phyloP scores from a whole-genome alignment of 768 basidiomycete species.

The Boletus huronensis region DNA sequence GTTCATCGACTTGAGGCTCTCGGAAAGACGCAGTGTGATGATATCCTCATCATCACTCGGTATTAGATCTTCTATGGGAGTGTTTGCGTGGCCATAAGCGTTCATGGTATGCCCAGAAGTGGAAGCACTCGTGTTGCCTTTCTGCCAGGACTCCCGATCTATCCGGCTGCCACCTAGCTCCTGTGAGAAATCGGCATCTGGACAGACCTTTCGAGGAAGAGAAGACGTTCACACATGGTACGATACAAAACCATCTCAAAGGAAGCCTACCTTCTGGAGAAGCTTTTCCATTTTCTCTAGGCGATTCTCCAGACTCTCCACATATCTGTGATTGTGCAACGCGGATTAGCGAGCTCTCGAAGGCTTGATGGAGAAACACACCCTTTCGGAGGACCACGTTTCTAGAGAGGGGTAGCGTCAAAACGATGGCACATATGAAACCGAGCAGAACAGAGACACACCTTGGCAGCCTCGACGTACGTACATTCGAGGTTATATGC shows the following conservation, averaged over 20 bases:
- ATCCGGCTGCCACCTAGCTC: slow-evolving; percentile 47
- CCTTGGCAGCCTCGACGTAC: slow-evolving; percentile 55
- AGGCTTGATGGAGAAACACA: slow-evolving; percentile 4
- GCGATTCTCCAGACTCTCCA: slow-evolving; percentile 58
- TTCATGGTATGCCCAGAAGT: slow-evolving; percentile 13
- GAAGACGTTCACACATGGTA: slow-evolving; percentile 2
- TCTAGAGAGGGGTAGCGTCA: slow-evolving; percentile 22
- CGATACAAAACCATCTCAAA: not conserved
- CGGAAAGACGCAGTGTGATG: slow-evolving; percentile 20
- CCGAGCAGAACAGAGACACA: slow-evolving; percentile 15
- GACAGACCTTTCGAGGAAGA: slow-evolving; percentile 49
- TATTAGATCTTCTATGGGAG: slow-evolving; percentile 19
- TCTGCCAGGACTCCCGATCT: slow-evolving; percentile 38
- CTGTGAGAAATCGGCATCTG: slow-evolving; percentile 57
- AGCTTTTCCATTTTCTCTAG: slow-evolving; percentile 64
- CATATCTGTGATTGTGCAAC: slow-evolving; percentile 41
- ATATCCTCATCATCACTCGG: slow-evolving; percentile 31
- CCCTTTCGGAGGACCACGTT: slow-evolving; percentile 41
- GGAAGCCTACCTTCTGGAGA: slow-evolving; percentile 42
- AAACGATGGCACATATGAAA: not conserved
- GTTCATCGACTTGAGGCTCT: slow-evolving; percentile 23
- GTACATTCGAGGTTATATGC: slow-evolving; percentile 48
- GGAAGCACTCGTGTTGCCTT: slow-evolving; percentile 8
- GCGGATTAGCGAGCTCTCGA: not conserved
- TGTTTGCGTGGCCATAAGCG: not conserved